phyloP scores from a whole-genome alignment of 495 filamentous ascomycete species.

The Aspergillus heteromorphus region DNA sequence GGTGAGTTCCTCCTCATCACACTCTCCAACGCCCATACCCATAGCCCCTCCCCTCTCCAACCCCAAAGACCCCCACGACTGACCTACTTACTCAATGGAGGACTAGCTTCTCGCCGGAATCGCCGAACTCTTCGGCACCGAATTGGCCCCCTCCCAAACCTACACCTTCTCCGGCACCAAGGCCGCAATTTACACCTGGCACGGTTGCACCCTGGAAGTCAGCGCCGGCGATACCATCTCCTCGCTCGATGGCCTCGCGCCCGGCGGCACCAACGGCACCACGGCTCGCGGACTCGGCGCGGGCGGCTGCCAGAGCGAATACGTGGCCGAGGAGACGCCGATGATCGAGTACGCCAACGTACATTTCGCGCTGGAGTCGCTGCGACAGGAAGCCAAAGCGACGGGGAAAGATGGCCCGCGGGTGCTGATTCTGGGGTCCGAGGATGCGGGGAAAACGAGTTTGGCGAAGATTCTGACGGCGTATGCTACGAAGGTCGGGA shows the following conservation, averaged over 20 bases:
- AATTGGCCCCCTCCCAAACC: constrained; percentile 72
- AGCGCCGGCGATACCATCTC: constrained; percentile 44
- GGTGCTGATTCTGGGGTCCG: constrained; percentile 78
- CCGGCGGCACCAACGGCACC: constrained; percentile 8
- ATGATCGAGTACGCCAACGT: constrained; percentile 79
- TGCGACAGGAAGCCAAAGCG: constrained; percentile 49
- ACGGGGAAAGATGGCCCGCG: constrained; percentile 62
- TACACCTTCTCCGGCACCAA: constrained; percentile 84
- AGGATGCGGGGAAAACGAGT: constrained; percentile 79
- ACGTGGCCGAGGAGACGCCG: constrained; percentile 78
- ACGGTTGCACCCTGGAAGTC: constrained; percentile 81
- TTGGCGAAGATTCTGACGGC: constrained; percentile 74
- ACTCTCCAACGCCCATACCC: not conserved
- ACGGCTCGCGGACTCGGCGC: constrained; percentile 28
- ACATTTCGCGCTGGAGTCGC: constrained; percentile 74
- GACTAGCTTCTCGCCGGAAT: constrained; percentile 66
- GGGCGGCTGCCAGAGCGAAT: constrained; percentile 60
- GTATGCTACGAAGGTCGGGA: constrained; percentile 71
- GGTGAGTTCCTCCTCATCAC: constrained; percentile 33
- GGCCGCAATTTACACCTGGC: constrained; percentile 84
- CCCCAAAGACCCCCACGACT: not conserved
- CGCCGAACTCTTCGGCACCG: constrained; percentile 93
- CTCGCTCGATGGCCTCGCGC: constrained; percentile 33
- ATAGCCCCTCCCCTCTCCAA: not conserved
- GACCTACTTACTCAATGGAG: constrained; percentile 5